A percentile compares a stretch with the other conserved stretches of the same genome.
Conservation (phyloP, 192 early-diverging fungal species). For the Mortierella alpina region DNA sequence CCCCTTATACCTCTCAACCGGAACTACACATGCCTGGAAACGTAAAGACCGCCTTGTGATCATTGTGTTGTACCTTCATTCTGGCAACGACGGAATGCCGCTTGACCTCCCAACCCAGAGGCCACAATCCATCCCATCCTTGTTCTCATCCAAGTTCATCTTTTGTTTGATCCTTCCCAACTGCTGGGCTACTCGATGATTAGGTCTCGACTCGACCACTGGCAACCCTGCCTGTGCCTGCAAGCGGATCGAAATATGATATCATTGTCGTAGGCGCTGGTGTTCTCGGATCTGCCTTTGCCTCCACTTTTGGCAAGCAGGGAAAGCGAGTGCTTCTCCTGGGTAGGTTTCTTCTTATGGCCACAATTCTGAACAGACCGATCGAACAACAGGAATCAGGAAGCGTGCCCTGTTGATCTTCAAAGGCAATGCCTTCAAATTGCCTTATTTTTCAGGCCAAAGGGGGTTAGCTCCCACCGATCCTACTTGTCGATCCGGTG, state of each 20-base stretch:
- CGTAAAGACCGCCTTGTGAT: slow-evolving; percentile 20
- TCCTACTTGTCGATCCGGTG: too few relatives aligned
- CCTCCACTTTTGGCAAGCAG: slow-evolving; percentile 78
- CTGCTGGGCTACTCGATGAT: not conserved
- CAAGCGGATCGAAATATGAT: slow-evolving; percentile 67
- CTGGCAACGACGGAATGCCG: not conserved
- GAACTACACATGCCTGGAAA: slow-evolving; percentile 44
- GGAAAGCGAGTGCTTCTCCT: slow-evolving; percentile 78
- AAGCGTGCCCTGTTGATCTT: too few relatives aligned
- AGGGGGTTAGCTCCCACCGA: too few relatives aligned
- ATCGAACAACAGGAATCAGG: too few relatives aligned
- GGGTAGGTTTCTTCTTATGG: slow-evolving; percentile 38
- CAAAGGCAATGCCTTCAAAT: too few relatives aligned
- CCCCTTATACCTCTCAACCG: not conserved
- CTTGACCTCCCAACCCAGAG: not conserved
- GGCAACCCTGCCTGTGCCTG: slow-evolving; percentile 34
- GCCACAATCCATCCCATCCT: not conserved
- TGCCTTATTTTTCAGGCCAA: too few relatives aligned
- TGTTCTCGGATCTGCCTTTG: slow-evolving; percentile 90
- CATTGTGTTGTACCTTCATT: not conserved
- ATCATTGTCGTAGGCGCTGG: slow-evolving; percentile 93
- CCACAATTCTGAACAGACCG: not conserved
- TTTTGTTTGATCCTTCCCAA: not conserved
- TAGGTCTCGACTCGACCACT: slow-evolving; percentile 24
- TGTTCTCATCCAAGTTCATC: not conserved